Evolutionary conservation across 192 early-diverging fungal species (phyloP).

Genomic region (Coemansia sp.): DNA sequence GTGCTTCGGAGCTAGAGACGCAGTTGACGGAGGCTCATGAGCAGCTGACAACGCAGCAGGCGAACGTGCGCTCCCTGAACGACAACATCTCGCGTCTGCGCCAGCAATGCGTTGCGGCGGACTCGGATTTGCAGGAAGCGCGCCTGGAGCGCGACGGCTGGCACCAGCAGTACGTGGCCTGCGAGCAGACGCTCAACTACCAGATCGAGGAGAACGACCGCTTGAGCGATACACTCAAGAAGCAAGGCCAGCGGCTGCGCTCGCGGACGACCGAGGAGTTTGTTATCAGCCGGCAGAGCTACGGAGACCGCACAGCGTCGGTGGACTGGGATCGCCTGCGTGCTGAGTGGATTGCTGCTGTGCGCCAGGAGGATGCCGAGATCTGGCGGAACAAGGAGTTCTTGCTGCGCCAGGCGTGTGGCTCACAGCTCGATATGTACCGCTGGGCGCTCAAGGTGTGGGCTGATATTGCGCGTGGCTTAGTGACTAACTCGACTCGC

Average conservation of each 20-base stretch:
- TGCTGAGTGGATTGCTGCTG: conserved; percentile 8
- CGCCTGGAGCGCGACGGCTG: conserved; percentile 48
- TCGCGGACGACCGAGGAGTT: conserved; percentile 16
- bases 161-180: conserved; percentile 27
- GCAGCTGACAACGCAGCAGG: conserved; percentile 28
- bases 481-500: neutral
- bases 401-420: conserved; percentile 26
- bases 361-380: conserved; percentile 12
- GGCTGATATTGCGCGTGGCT: conserved; percentile 18
- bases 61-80: conserved; percentile 23
- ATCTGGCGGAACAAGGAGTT: conserved; percentile 17
- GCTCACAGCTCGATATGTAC: conserved; percentile 32
- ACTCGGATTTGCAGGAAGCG: conserved; percentile 24
- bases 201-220: conserved; percentile 26
- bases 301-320: conserved; percentile 11
- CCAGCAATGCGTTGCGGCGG: conserved; percentile 22
- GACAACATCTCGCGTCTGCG: conserved; percentile 23
- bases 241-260: conserved; percentile 5
- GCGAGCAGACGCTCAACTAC: conserved; percentile 14
- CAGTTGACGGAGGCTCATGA: conserved; percentile 29
- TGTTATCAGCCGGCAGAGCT: conserved; percentile 5
- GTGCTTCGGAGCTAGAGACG: conserved; percentile 15
- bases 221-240: conserved; percentile 9
- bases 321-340: conserved; percentile 29
- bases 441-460: conserved; percentile 35